Conservation (phyloP, 2,329 filamentous ascomycete genomes). For the Fusarium anthophilum region DNA sequence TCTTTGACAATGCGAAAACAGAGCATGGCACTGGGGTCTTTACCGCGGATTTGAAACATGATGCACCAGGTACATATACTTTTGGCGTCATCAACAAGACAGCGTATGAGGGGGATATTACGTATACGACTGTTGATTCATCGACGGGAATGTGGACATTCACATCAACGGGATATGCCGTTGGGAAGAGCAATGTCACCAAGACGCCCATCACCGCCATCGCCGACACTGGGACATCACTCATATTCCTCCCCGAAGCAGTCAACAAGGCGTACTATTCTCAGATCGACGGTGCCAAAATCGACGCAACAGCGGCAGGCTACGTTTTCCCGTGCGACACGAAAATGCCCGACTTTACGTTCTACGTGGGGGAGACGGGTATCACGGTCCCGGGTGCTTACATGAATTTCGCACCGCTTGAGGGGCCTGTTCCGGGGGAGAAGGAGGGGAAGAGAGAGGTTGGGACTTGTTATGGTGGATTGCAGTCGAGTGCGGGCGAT, state of each 20-base stretch:
- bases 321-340: conserved; percentile 59
- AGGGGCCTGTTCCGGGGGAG: background rate
- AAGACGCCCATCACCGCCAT: conserved; percentile 52
- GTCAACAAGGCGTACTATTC: conserved; percentile 62
- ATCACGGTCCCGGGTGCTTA: conserved; percentile 65
- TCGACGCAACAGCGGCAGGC: conserved; percentile 54
- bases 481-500: conserved; percentile 63
- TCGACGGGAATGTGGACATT: conserved; percentile 73
- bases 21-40: conserved; percentile 58
- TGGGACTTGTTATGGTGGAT: conserved; percentile 69
- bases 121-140: conserved; percentile 69
- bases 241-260: conserved; percentile 66
- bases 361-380: conserved; percentile 66
- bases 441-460: background rate
- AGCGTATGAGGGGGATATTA: conserved; percentile 70
- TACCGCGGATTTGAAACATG: conserved; percentile 72
- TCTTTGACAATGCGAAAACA: conserved; percentile 48
- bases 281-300: conserved; percentile 54
- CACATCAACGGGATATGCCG: conserved; percentile 40
- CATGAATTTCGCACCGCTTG: conserved; percentile 62
- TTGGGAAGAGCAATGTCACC: conserved; percentile 40
- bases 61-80: conserved; percentile 69
- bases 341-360: conserved; percentile 57
- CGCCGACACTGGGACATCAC: conserved; percentile 71
- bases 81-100: conserved; percentile 74